Conservation (phyloP, 257 asterid genomes). For the Solanum sejunctum region DNA sequence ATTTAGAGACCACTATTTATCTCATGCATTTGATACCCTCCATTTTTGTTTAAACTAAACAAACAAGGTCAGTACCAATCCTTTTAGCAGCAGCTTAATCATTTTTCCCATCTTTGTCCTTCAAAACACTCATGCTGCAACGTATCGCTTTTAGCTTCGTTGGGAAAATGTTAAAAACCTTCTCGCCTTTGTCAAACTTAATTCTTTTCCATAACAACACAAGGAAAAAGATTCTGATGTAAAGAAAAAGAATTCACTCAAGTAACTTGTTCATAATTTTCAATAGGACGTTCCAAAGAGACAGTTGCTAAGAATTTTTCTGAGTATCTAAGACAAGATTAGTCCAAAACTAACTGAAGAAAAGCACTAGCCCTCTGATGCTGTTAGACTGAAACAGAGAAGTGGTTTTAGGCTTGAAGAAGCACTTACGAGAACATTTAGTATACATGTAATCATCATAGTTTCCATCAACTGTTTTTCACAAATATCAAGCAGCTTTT, state of each 20-base stretch:
- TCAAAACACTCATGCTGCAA: neutral
- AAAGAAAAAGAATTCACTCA: neutral
- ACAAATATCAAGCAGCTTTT: no score
- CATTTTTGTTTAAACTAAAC: neutral
- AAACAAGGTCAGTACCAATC: neutral
- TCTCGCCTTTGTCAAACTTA: neutral
- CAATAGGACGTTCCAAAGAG: neutral
- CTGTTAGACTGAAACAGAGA: neutral
- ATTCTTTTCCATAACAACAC: neutral
- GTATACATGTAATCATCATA: no score
- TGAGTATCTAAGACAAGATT: neutral
- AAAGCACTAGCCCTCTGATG: neutral
- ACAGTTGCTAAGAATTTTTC: neutral
- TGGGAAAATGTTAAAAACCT: neutral
- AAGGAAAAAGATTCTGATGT: neutral
- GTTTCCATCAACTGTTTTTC: no score
- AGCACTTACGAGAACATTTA: neutral
- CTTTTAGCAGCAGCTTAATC: neutral
- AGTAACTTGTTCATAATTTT: neutral
- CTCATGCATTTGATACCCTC: neutral
- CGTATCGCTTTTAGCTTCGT: neutral
- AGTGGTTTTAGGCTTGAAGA: neutral
- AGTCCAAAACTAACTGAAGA: neutral
- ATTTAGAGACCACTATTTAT: neutral
- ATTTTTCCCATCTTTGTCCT: neutral